These are phyloP conservation scores for Colletotrichum tanaceti DNA, from an alignment of 2,329 filamentous ascomycete genomes.

Conservation along the genomic window DNA sequence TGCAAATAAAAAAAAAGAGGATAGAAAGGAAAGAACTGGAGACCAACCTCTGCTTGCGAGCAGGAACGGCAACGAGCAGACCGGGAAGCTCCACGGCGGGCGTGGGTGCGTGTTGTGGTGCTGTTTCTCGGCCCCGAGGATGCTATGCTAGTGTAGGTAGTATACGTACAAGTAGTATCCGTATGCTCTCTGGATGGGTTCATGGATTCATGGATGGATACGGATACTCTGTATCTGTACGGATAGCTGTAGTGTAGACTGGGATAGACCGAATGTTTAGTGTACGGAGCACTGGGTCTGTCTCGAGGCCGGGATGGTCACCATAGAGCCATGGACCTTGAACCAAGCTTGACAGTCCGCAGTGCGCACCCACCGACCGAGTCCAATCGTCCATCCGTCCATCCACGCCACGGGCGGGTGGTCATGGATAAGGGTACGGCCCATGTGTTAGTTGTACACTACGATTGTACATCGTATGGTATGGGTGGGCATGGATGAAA, in stretches of 20 bases:
- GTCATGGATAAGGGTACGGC: background rate
- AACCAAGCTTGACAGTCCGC: slow-evolving; percentile 17
- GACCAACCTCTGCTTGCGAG: background rate
- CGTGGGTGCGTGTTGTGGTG: slow-evolving; percentile 8
- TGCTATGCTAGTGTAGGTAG: too few relatives aligned
- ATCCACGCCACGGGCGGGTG: slow-evolving; percentile 6
- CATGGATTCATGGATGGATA: background rate
- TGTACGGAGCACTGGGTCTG: background rate
- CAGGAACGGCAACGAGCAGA: slow-evolving; percentile 7
- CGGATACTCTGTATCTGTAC: too few relatives aligned
- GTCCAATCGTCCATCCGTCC: background rate
- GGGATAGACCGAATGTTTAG: background rate
- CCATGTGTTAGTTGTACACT: too few relatives aligned
- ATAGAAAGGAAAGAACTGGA: slow-evolving; percentile 22
- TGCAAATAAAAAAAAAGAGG: slow-evolving; percentile 24
- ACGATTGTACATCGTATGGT: too few relatives aligned
- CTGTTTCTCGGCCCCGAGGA: slow-evolving; percentile 18
- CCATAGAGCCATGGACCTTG: slow-evolving; percentile 3
- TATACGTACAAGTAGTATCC: too few relatives aligned
- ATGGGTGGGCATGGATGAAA: slow-evolving; percentile 1
- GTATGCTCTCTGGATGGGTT: slow-evolving; percentile 1
- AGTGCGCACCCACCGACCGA: too few relatives aligned
- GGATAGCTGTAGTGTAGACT: too few relatives aligned
- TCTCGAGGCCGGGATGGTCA: background rate
- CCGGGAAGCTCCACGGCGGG: slow-evolving; percentile 25